These are phyloP conservation scores for Lepidium sativum DNA, from an alignment of 345 rosid species.

Conservation along the genomic window DNA sequence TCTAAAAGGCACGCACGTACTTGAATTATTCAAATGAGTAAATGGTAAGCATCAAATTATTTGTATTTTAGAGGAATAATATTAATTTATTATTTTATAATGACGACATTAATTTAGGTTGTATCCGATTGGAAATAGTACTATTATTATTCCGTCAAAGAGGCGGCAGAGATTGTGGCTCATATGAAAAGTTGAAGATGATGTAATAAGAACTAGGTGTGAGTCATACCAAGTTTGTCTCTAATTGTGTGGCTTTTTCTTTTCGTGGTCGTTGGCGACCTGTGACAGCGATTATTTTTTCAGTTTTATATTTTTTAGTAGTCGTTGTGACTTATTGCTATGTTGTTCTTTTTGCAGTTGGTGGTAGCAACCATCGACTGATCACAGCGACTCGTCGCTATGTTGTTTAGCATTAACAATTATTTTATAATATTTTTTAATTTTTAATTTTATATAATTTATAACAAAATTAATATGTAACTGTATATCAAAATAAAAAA, in stretches of 20 bases:
- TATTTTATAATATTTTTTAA: no score
- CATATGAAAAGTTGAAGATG: not conserved
- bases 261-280: no score
- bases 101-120: not conserved
- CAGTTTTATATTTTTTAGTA: no score
- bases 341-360: no score
- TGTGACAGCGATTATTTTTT: no score
- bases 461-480: no score
- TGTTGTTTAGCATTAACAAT: no score
- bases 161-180: constrained; percentile 15
- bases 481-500: no score
- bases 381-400: no score
- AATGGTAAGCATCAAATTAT: not conserved
- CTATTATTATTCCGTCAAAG: not conserved
- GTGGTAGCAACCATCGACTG: no score
- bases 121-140: not conserved
- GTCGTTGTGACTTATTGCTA: no score
- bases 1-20: not conserved
- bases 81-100: not conserved
- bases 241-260: not conserved
- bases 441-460: no score
- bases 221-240: constrained; percentile 3
- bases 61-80: not conserved
- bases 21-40: constrained; percentile 7
- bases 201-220: not conserved